Percentiles rank a stretch among this genome's conserved stretches.
Conservation (phyloP, 257 asterid genomes). For the Osmanthus fragrans region DNA sequence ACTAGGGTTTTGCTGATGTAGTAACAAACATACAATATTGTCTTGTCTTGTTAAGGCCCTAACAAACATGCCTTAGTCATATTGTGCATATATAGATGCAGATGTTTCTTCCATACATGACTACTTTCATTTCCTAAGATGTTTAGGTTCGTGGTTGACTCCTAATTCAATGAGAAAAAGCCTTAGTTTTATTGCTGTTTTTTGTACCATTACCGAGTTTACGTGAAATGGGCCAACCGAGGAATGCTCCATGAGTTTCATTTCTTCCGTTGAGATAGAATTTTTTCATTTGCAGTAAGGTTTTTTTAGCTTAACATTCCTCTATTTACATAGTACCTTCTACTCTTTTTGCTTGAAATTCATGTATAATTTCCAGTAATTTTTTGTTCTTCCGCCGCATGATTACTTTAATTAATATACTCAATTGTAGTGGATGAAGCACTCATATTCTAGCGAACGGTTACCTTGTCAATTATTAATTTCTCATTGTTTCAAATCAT, state of each 20-base stretch:
- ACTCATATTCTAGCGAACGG: too few relatives aligned
- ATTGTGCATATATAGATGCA: neutral
- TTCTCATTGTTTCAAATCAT: too few relatives aligned
- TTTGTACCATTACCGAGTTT: too few relatives aligned
- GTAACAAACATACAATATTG: constrained; percentile 20
- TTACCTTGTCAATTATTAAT: too few relatives aligned
- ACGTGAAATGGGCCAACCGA: neutral
- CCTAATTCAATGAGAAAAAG: neutral
- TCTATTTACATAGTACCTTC: too few relatives aligned
- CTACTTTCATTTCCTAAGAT: neutral
- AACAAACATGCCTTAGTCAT: constrained; percentile 18
- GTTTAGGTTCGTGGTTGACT: neutral
- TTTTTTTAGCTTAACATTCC: neutral
- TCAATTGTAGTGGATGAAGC: too few relatives aligned
- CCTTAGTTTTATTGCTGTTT: neutral
- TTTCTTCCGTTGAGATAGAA: too few relatives aligned
- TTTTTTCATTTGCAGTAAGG: too few relatives aligned
- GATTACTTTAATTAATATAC: too few relatives aligned
- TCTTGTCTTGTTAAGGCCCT: constrained; percentile 32
- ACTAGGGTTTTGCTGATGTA: constrained; percentile 24
- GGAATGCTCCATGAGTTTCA: neutral
- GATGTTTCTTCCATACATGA: neutral
- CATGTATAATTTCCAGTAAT: too few relatives aligned
- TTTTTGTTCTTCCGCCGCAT: neutral
- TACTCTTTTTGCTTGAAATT: too few relatives aligned